A percentile compares a stretch with the other conserved stretches of the same genome.
These are phyloP conservation scores for Talaromyces sp. DNA, from an alignment of 2,329 filamentous ascomycete species.

Conservation along the genomic window DNA sequence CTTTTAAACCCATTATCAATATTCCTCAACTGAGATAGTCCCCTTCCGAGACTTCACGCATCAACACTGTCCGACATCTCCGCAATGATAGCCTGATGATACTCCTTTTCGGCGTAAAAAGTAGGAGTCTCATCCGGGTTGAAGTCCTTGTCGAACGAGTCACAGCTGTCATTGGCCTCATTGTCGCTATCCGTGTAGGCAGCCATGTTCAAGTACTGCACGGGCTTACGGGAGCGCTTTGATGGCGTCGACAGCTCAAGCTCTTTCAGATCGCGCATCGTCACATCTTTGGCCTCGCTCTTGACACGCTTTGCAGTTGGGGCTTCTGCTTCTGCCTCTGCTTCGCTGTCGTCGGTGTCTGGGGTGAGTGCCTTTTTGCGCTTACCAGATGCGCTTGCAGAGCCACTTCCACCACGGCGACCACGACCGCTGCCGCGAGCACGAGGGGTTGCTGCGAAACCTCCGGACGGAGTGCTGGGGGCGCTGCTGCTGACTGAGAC, in stretches of 20 bases:
- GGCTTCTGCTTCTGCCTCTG: not conserved
- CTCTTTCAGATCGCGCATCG: not conserved
- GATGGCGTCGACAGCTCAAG: not conserved
- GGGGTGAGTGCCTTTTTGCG: not conserved
- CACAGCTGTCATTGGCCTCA: not conserved
- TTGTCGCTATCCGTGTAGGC: not conserved
- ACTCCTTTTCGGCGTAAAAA: not conserved
- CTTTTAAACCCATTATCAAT: not conserved
- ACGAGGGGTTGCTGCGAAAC: not conserved
- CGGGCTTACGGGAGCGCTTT: slow-evolving; percentile 3
- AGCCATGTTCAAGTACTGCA: not conserved
- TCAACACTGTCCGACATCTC: not conserved
- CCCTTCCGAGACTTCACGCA: not conserved
- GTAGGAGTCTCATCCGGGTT: not conserved
- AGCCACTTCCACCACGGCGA: not conserved
- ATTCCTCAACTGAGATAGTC: not conserved
- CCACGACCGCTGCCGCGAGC: not conserved
- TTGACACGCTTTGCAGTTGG: not conserved
- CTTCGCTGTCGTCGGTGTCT: not conserved
- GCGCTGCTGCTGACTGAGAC: not conserved
- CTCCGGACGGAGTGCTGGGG: not conserved
- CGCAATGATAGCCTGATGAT: not conserved
- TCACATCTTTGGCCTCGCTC: not conserved
- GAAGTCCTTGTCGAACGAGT: not conserved
- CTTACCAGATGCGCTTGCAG: not conserved